A percentile compares a stretch with the other conserved stretches of the same genome.
Evolutionary conservation across 768 basidiomycete genomes (phyloP).

Genomic region (Boletus sp.): DNA sequence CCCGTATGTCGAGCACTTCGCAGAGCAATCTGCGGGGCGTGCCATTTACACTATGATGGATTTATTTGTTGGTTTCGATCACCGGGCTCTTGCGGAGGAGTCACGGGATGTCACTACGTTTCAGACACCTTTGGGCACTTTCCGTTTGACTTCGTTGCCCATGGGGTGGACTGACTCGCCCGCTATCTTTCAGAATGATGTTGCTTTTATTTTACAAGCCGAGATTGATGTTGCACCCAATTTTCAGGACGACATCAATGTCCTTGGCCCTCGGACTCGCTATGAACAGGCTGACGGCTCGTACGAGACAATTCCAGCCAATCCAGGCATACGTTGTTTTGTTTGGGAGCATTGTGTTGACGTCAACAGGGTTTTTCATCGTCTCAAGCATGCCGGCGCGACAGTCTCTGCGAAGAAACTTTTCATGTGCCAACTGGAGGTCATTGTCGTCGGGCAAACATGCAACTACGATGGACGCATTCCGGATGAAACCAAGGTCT

Average conservation of each 20-base stretch:
- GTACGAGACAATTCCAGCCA: conserved; percentile 11
- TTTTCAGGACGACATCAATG: conserved; percentile 42
- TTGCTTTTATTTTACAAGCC: conserved; percentile 36
- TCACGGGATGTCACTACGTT: conserved; percentile 43
- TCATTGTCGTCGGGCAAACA: conserved; percentile 36
- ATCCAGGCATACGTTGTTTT: conserved; percentile 10
- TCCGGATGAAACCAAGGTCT: conserved; percentile 27
- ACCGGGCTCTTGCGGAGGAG: background rate
- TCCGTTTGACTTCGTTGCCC: conserved; percentile 34
- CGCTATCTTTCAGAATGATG: conserved; percentile 39
- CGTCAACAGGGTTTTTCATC: conserved; percentile 18
- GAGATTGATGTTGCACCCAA: conserved; percentile 37
- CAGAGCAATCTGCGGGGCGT: conserved; percentile 11
- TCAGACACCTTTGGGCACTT: conserved; percentile 38
- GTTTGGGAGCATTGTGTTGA: conserved; percentile 33
- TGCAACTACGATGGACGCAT: conserved; percentile 37
- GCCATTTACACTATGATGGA: background rate
- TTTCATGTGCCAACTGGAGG: conserved; percentile 26
- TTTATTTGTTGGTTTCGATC: background rate
- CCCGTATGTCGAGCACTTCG: conserved; percentile 13
- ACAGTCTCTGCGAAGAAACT: conserved; percentile 40
- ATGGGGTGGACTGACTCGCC: conserved; percentile 45
- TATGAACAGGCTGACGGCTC: conserved; percentile 26
- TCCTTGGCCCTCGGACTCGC: conserved; percentile 35
- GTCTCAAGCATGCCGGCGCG: conserved; percentile 33